Evolutionary conservation across 1,284 basidiomycete genomes (phyloP).

Genomic region (Leccinum variabile): DNA sequence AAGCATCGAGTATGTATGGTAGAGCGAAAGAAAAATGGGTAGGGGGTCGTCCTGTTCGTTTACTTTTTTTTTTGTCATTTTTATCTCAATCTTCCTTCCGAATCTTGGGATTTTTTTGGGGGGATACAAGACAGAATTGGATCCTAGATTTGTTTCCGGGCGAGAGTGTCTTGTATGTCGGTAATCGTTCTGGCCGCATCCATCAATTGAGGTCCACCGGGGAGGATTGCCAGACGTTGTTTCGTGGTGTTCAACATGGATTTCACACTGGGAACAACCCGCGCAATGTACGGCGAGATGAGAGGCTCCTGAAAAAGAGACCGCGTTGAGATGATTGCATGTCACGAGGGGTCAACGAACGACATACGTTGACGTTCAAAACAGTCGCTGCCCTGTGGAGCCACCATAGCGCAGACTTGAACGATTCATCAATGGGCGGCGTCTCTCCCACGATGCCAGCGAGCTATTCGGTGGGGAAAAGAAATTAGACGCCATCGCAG

Average conservation of each 20-base stretch:
- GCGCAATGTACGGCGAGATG: slow-evolving; percentile 75
- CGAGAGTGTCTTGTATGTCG: slow-evolving; percentile 72
- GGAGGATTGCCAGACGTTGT: slow-evolving; percentile 72
- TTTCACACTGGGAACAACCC: slow-evolving; percentile 76
- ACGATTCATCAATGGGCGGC: slow-evolving; percentile 71
- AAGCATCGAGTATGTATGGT: background rate
- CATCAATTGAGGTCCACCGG: slow-evolving; percentile 61
- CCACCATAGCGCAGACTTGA: slow-evolving; percentile 83
- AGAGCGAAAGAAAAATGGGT: background rate
- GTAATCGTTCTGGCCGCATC: slow-evolving; percentile 67
- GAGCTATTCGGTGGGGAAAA: slow-evolving; percentile 44
- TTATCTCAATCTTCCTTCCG: slow-evolving; percentile 2
- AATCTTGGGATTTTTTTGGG: background rate
- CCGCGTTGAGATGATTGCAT: slow-evolving; percentile 9
- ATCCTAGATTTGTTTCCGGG: slow-evolving; percentile 49
- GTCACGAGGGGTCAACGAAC: background rate
- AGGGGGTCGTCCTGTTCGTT: slow-evolving; percentile 3
- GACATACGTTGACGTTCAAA: slow-evolving; percentile 67
- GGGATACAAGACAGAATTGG: background rate
- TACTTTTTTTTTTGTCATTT: background rate
- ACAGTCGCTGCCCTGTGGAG: slow-evolving; percentile 68
- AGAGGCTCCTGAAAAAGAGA: slow-evolving; percentile 60
- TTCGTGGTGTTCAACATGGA: slow-evolving; percentile 72
- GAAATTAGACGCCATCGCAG: slow-evolving; percentile 11
- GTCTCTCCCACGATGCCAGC: slow-evolving; percentile 71